Evolutionary conservation across 805 yeast species (phyloP), one percentile per base, ranked within the genome.

Genomic region (Starmerella scarabaei): DNA sequence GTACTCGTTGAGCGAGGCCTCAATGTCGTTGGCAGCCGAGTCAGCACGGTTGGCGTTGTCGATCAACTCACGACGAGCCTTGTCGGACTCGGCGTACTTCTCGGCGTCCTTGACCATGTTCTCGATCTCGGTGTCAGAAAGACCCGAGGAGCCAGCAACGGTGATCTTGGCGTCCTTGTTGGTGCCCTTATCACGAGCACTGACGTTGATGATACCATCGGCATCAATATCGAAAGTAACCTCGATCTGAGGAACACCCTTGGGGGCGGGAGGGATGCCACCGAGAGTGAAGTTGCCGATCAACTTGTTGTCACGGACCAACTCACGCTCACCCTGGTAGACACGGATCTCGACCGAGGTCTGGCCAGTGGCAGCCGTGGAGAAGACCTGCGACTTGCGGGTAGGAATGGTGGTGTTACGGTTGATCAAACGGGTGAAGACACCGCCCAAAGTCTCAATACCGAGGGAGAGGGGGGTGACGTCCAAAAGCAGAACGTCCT

Each of bases 281-380:
- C 91, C 71, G 58, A 85, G 73, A 48, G 93, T 85, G 69, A 85
- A 85, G 81, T 86, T 85, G 67, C 96, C 96, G 63, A 85, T 82
- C 63, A 86, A 75, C 72, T 86, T 85, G 82, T 85, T 85, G 73
- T 85, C 96, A 71, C 93, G 80, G 59, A 88, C 93, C 61, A 86
- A 77, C 71, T 85, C 95, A 74, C 96, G 82, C 75, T 85, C 96
- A 73, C 96, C 96, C 72, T 85, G 95, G 94, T 83, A 86, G 46
- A 85, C 96, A 71, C 95, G 80, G 69, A 85, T 85, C 72, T 84
- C 94, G 55, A 84, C 94, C 56, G 93, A 80, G 51, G 94, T 84
- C 73, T 84, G 95, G 63, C 94, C 94, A 55, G 88, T 80, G 51
- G 93, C 85, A 50, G 94, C 94, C 56, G 95, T 84, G 40, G 94